Evolutionary conservation across 2,329 filamentous ascomycete genomes (phyloP).

Genomic region (Madurella mycetomatis): DNA sequence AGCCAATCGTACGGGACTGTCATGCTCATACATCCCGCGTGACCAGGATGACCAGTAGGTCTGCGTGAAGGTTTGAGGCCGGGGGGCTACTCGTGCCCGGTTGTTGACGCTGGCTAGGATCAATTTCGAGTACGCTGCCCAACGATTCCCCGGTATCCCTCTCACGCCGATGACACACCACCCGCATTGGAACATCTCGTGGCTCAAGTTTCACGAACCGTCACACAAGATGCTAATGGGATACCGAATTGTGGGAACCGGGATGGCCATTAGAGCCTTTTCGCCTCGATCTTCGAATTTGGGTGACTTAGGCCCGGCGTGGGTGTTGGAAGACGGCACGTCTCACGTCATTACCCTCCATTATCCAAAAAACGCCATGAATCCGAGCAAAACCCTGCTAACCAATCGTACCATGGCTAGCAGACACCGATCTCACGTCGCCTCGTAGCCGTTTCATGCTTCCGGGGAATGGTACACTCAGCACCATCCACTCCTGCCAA

Average conservation of each 20-base stretch:
- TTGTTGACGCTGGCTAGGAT: conserved; percentile 9
- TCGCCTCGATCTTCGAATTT: background rate
- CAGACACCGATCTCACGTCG: background rate
- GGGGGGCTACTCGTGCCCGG: background rate
- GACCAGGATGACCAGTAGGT: conserved; percentile 41
- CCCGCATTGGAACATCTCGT: conserved; percentile 32
- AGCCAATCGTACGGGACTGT: conserved; percentile 33
- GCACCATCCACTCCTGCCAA: conserved; percentile 37
- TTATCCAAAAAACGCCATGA: background rate
- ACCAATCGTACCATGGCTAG: too few relatives aligned
- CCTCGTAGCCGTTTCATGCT: too few relatives aligned
- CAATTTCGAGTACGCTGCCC: conserved; percentile 8
- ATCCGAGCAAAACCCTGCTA: background rate
- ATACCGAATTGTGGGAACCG: background rate
- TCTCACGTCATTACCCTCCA: background rate
- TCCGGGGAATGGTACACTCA: background rate
- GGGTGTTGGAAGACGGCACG: background rate
- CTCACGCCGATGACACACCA: conserved; percentile 5
- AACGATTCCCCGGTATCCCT: background rate
- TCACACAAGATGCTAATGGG: conserved; percentile 29
- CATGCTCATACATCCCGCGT: conserved; percentile 40
- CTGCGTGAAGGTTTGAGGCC: too few relatives aligned
- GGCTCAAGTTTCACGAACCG: conserved; percentile 44
- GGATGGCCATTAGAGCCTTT: conserved; percentile 16
- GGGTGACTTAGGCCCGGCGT: background rate